These are phyloP conservation scores for Cyberlindnera subsufficiens DNA, from an alignment of 805 yeast species.

Conservation along the genomic window DNA sequence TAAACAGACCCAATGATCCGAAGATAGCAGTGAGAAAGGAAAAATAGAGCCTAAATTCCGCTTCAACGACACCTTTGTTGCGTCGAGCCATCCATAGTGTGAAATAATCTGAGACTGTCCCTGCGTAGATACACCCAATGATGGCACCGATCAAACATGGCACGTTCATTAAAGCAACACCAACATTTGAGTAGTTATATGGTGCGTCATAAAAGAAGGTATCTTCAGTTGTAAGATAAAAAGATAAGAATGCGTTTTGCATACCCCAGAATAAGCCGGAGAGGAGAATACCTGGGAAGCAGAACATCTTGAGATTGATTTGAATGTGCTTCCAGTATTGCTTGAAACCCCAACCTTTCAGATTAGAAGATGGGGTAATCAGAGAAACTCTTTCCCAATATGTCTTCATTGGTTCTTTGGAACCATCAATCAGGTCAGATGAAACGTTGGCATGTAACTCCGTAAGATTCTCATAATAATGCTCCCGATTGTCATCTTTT, in stretches of 20 bases:
- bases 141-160: constrained; percentile 64
- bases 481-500: constrained; percentile 7
- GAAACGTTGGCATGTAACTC: constrained; percentile 1
- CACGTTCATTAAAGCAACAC: constrained; percentile 71
- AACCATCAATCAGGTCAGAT: constrained; percentile 32
- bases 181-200: constrained; percentile 56
- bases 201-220: constrained; percentile 61
- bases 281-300: constrained; percentile 58
- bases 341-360: constrained; percentile 58
- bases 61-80: constrained; percentile 57
- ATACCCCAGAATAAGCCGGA: constrained; percentile 77
- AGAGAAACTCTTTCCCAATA: constrained; percentile 42
- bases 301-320: constrained; percentile 48
- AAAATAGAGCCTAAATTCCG: constrained; percentile 59
- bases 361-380: constrained; percentile 51
- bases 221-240: constrained; percentile 70
- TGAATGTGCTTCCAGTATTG: constrained; percentile 53
- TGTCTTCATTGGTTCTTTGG: constrained; percentile 34
- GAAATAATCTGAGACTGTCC: constrained; percentile 52
- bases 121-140: constrained; percentile 62
- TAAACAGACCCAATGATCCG: constrained; percentile 55
- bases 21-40: constrained; percentile 48
- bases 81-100: constrained; percentile 56
- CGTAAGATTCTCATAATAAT: neutral
- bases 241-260: constrained; percentile 71